These are phyloP conservation scores for Zalaria sp. DNA, from an alignment of 2,329 filamentous ascomycete species.

Conservation along the genomic window DNA sequence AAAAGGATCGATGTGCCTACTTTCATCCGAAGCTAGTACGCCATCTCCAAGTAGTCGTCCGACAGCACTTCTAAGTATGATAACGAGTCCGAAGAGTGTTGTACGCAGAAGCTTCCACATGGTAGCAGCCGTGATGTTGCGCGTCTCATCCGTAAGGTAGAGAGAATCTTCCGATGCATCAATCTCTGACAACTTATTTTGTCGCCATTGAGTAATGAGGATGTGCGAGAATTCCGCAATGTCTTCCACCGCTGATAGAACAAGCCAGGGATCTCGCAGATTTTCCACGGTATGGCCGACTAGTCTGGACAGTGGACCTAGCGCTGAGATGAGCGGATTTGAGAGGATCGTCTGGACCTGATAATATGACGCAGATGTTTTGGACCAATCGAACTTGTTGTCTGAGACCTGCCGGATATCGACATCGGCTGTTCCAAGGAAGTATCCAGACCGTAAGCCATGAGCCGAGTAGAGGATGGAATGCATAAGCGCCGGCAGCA, in stretches of 20 bases:
- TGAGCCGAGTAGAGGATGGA: conserved; percentile 55
- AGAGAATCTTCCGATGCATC: conserved; percentile 52
- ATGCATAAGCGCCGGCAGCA: conserved; percentile 57
- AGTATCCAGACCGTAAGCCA: conserved; percentile 63
- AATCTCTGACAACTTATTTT: conserved; percentile 58
- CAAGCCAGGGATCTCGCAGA: conserved; percentile 34
- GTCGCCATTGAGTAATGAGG: conserved; percentile 58
- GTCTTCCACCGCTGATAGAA: conserved; percentile 44
- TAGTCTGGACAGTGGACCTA: conserved; percentile 53
- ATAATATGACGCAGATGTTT: conserved; percentile 42
- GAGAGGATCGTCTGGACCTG: conserved; percentile 44
- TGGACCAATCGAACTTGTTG: conserved; percentile 49
- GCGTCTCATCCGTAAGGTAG: conserved; percentile 50
- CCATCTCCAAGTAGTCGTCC: conserved; percentile 48
- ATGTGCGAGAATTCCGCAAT: conserved; percentile 53
- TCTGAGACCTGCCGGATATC: conserved; percentile 46
- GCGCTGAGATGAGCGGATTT: conserved; percentile 48
- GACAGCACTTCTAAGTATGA: conserved; percentile 60
- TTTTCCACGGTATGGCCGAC: conserved; percentile 50
- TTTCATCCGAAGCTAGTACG: conserved; percentile 36
- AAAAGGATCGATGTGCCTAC: conserved; percentile 20
- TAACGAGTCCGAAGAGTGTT: conserved; percentile 60
- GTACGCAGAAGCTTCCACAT: conserved; percentile 66
- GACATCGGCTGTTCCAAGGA: conserved; percentile 53
- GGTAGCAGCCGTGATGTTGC: conserved; percentile 51